These are phyloP conservation scores for Lachnellula subtilissima DNA, from an alignment of 2,329 filamentous ascomycete genomes.

Conservation along the genomic window DNA sequence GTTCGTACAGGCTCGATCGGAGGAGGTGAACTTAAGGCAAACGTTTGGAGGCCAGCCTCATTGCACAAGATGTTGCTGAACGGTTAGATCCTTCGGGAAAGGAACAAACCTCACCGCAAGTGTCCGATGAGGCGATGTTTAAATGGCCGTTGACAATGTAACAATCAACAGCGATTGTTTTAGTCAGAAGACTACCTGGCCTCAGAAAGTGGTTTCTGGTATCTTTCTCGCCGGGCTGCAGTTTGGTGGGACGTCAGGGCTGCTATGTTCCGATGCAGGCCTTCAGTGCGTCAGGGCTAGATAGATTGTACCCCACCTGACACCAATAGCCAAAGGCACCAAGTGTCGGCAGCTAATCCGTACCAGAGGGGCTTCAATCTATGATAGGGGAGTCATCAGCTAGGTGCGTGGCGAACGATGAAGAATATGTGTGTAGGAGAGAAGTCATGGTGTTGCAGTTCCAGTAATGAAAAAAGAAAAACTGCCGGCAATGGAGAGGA, in stretches of 20 bases:
- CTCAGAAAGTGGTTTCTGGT: slow-evolving; percentile 5
- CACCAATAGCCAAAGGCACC: slow-evolving; percentile 18
- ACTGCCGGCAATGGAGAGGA: slow-evolving; percentile 18
- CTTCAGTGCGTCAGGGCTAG: slow-evolving; percentile 17
- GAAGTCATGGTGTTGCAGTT: slow-evolving; percentile 24
- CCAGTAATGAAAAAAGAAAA: slow-evolving; percentile 19
- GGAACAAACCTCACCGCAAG: slow-evolving; percentile 3
- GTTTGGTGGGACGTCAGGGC: slow-evolving; percentile 24
- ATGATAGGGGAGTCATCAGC: slow-evolving; percentile 27
- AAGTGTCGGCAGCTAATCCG: slow-evolving; percentile 30
- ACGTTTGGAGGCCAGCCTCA: slow-evolving; percentile 20
- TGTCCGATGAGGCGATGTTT: background rate
- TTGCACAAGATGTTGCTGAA: slow-evolving; percentile 14
- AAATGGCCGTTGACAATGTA: background rate
- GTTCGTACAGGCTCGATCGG: background rate
- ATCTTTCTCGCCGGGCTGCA: slow-evolving; percentile 19
- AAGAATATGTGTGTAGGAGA: slow-evolving; percentile 13
- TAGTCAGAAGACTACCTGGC: slow-evolving; percentile 16
- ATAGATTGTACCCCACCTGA: slow-evolving; percentile 23
- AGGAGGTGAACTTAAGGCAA: slow-evolving; percentile 12
- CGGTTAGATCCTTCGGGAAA: slow-evolving; percentile 5
- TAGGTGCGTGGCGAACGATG: slow-evolving; percentile 16
- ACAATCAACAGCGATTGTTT: slow-evolving; percentile 10
- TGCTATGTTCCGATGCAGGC: slow-evolving; percentile 30
- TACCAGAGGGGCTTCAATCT: slow-evolving; percentile 23